These are phyloP conservation scores for Laetiporus sulphureus DNA, from an alignment of 1,284 basidiomycete genomes.

Conservation along the genomic window DNA sequence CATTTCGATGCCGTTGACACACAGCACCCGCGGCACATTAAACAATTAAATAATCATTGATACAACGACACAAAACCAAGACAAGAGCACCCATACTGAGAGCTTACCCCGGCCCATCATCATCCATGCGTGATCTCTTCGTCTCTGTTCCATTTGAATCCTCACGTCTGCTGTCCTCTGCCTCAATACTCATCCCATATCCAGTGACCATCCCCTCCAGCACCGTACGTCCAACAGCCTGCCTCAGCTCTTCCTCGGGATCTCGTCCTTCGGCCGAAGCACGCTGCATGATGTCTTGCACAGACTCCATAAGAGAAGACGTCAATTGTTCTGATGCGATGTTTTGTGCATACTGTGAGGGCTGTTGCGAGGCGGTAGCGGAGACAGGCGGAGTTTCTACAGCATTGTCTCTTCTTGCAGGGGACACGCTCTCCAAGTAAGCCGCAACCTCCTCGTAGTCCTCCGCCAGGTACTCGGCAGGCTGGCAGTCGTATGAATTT, in stretches of 20 bases:
- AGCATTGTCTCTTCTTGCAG: conserved; percentile 6
- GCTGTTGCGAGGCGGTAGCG: conserved; percentile 22
- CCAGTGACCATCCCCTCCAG: conserved; percentile 55
- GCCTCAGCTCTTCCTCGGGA: conserved; percentile 51
- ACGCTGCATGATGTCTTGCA: conserved; percentile 60
- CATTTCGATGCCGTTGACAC: no score
- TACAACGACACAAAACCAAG: no score
- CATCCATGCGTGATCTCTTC: conserved; percentile 26
- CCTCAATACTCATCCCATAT: conserved; percentile 37
- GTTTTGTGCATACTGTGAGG: conserved; percentile 66
- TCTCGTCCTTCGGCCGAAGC: conserved; percentile 58
- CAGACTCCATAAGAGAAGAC: conserved; percentile 56
- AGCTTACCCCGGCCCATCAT: conserved; percentile 14
- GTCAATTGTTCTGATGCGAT: conserved; percentile 65
- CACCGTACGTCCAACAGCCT: conserved; percentile 52
- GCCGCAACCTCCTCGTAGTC: conserved; percentile 76
- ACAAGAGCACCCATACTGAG: not conserved
- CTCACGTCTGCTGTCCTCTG: conserved; percentile 14
- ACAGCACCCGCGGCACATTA: no score
- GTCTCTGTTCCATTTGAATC: conserved; percentile 18
- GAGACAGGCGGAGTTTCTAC: conserved; percentile 11
- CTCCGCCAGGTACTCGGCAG: conserved; percentile 67
- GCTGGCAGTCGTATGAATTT: no score
- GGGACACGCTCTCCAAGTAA: conserved; percentile 42
- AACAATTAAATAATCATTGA: no score